Conservation (phyloP, 2,329 filamentous ascomycete species). For the Lecanoromycetidae sp. region DNA sequence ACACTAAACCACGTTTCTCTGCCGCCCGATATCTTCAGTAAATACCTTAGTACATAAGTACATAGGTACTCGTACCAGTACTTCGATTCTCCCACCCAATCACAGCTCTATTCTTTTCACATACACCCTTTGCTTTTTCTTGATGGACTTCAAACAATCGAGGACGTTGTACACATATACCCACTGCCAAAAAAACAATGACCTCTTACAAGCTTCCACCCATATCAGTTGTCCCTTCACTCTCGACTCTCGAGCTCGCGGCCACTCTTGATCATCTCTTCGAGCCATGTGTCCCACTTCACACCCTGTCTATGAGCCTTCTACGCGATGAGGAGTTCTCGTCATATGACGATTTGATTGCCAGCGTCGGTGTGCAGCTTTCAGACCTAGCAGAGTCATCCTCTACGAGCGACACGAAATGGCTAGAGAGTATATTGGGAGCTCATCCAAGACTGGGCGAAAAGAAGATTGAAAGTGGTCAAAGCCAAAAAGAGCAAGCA, state of each 20-base stretch:
- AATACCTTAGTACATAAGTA: no score
- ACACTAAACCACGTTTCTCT: neutral
- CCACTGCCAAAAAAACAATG: constrained; percentile 17
- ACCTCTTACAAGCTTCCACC: constrained; percentile 40
- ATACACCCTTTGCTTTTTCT: no score
- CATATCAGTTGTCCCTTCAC: constrained; percentile 43
- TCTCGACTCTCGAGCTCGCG: constrained; percentile 44
- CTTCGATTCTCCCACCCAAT: neutral
- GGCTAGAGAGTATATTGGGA: constrained; percentile 60
- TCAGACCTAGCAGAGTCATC: constrained; percentile 43
- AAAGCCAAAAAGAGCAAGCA: constrained; percentile 72
- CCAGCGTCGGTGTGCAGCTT: constrained; percentile 52
- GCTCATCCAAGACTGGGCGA: constrained; percentile 76
- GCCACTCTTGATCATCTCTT: constrained; percentile 65
- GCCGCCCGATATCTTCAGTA: neutral
- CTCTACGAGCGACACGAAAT: constrained; percentile 39
- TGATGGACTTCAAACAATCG: no score
- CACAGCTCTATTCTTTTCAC: neutral
- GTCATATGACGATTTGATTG: constrained; percentile 59
- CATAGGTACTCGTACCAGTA: no score
- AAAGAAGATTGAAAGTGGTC: constrained; percentile 67
- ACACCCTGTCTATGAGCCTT: constrained; percentile 56
- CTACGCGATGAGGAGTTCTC: constrained; percentile 49
- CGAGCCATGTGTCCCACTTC: constrained; percentile 66
- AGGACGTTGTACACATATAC: no score